Conservation (phyloP, 208 protist species). For the Jaenimonas drosophilae region DNA sequence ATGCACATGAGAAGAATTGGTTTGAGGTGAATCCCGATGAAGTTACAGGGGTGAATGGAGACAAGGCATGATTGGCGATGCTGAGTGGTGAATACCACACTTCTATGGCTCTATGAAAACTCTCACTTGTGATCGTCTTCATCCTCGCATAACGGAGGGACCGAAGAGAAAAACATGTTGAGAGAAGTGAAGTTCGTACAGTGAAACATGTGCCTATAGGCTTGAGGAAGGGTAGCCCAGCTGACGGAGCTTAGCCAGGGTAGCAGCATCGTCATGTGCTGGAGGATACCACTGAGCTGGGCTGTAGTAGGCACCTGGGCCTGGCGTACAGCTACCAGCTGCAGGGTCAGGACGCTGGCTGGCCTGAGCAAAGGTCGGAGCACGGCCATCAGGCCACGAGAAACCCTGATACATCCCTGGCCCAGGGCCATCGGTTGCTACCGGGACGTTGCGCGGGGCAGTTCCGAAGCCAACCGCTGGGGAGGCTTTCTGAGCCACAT, state of each 20-base stretch:
- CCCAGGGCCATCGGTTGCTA: conserved; percentile 8
- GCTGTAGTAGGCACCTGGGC: conserved; percentile 14
- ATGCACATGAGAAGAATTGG: no score
- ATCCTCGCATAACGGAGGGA: no score
- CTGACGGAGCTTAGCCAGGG: not conserved
- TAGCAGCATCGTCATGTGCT: not conserved
- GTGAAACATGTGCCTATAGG: no score
- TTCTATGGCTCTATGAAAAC: no score
- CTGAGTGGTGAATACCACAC: no score
- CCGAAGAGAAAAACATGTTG: no score
- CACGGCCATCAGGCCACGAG: not conserved
- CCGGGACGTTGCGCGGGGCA: not conserved
- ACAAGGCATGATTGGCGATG: no score
- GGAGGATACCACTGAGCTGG: not conserved
- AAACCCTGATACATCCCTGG: conserved; percentile 16
- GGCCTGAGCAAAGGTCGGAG: not conserved
- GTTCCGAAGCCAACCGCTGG: conserved; percentile 3
- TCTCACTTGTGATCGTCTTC: no score
- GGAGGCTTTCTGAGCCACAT: not conserved
- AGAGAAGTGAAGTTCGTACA: no score
- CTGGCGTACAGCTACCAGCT: conserved; percentile 4
- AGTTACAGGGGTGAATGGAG: no score
- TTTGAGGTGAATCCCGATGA: no score
- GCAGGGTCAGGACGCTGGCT: not conserved
- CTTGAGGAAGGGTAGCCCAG: no score